Conservation (phyloP, 768 basidiomycete species). For the Leucosporidium yakuticum region DNA sequence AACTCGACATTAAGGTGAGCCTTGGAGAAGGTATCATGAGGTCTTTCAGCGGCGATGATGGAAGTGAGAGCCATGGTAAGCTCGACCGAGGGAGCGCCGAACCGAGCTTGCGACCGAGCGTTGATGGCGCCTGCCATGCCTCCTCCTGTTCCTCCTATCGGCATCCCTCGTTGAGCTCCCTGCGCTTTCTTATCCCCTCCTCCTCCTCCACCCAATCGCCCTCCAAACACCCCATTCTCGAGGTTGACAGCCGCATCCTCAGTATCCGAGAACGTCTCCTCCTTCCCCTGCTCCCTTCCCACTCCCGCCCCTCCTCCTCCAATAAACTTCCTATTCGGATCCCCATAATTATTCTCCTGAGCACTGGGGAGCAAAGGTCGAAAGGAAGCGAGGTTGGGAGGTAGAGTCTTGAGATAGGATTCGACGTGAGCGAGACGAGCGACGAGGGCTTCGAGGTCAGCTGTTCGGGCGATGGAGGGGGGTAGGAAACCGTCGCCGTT, state of each 20-base stretch:
- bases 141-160: no score
- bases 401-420: slow-evolving; percentile 22
- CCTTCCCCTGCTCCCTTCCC: not conserved
- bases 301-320: not conserved
- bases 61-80: slow-evolving; percentile 27
- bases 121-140: no score
- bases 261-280: slow-evolving; percentile 18
- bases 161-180: no score
- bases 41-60: slow-evolving; percentile 11
- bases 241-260: slow-evolving; percentile 30
- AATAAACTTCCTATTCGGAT: not conserved
- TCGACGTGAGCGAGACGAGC: slow-evolving; percentile 30
- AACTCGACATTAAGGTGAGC: slow-evolving; percentile 27
- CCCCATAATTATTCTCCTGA: not conserved
- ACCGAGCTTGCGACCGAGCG: slow-evolving; percentile 4
- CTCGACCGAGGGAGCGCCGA: slow-evolving; percentile 17
- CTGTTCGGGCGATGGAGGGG: slow-evolving; percentile 22
- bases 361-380: not conserved
- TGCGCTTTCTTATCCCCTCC: no score
- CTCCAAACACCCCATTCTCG: slow-evolving; percentile 33
- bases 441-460: slow-evolving; percentile 21
- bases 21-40: not conserved
- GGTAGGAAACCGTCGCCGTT: slow-evolving; percentile 28
- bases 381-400: slow-evolving; percentile 33
- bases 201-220: not conserved